phyloP scores from a whole-genome alignment of 1,284 basidiomycete species.

The Tylopilus orsonianus region DNA sequence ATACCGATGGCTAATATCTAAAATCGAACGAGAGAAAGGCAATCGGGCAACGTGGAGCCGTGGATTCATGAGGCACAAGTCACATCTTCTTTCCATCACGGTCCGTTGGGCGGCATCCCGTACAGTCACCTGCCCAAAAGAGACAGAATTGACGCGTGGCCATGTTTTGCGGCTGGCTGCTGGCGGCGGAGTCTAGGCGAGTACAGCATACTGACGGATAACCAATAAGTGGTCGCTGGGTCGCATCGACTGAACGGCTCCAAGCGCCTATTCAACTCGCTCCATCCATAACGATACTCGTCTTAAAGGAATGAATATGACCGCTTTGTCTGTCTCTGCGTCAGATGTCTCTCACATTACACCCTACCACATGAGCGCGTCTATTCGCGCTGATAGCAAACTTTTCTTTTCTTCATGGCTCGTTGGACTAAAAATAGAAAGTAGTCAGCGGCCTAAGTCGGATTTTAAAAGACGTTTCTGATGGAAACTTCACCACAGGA shows the following conservation, averaged over 20 bases:
- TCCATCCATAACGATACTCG: conserved; percentile 11
- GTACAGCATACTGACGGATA: conserved; percentile 12
- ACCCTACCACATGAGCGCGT: too few relatives aligned
- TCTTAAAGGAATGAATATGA: too few relatives aligned
- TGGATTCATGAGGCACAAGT: neutral
- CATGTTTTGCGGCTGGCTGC: neutral
- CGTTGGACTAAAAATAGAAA: neutral
- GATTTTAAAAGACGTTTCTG: conserved; percentile 7
- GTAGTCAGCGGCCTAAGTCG: conserved; percentile 12
- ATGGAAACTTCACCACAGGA: conserved; percentile 14
- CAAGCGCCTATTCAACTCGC: conserved; percentile 16
- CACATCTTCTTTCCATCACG: neutral
- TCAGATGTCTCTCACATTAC: too few relatives aligned
- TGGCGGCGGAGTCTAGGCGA: too few relatives aligned
- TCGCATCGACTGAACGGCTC: conserved; percentile 16
- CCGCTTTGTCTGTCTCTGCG: conserved; percentile 5
- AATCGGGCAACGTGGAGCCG: neutral
- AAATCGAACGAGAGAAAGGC: neutral
- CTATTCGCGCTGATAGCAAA: conserved; percentile 22
- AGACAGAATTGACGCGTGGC: neutral
- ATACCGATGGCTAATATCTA: neutral
- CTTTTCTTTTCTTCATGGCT: conserved; percentile 4
- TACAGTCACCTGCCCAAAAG: neutral
- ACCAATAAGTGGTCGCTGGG: conserved; percentile 15
- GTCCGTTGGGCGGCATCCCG: neutral